phyloP scores from a whole-genome alignment of 169 alveolate species.

The Cryptosporidium tyzzeri region DNA sequence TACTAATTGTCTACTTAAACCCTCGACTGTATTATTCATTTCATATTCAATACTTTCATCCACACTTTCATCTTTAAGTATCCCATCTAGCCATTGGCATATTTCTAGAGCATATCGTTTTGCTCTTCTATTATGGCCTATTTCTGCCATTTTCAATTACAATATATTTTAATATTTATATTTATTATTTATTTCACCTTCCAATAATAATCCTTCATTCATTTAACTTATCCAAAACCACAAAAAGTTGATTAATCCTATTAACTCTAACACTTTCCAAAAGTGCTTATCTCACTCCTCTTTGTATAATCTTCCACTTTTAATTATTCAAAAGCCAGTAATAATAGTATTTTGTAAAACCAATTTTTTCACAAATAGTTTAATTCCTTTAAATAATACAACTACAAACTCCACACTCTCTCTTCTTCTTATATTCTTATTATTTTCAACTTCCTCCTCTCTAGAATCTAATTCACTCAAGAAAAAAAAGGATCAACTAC shows the following conservation, averaged over 20 bases:
- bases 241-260: neutral
- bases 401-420: neutral
- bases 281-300: neutral
- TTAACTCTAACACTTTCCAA: neutral
- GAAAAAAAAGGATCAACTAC: neutral
- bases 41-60: constrained; percentile 61
- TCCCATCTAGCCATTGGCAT: constrained; percentile 65
- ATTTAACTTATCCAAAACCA: neutral
- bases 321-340: neutral
- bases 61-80: constrained; percentile 32
- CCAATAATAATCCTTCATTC: neutral
- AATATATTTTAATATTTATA: neutral
- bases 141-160: constrained; percentile 17
- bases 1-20: constrained; percentile 20
- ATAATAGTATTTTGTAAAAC: neutral
- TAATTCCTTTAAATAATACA: neutral
- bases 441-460: neutral
- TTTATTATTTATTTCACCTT: neutral
- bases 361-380: neutral
- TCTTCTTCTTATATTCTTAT: no score
- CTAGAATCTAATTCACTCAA: neutral
- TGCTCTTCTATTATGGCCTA: constrained; percentile 62
- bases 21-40: constrained; percentile 54
- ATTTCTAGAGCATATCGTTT: constrained; percentile 70
- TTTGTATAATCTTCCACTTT: neutral